Conservation (phyloP, 495 filamentous ascomycete species). For the Hypoxylon crocopeplum region DNA sequence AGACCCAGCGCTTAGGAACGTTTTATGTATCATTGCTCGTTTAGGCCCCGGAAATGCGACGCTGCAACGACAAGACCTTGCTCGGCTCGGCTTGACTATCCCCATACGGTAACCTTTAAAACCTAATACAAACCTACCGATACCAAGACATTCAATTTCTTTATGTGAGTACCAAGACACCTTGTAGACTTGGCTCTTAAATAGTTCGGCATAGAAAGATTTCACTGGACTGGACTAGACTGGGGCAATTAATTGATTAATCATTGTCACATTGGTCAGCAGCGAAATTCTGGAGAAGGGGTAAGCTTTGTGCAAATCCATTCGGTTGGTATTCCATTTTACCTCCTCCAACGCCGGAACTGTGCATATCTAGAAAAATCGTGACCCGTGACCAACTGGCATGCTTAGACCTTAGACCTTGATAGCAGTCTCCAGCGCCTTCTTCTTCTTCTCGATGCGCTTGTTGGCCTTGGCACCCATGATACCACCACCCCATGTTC, state of each 20-base stretch:
- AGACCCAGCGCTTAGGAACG: conserved; percentile 30
- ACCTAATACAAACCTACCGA: not conserved
- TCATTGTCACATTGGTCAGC: conserved; percentile 40
- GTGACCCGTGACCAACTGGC: conserved; percentile 35
- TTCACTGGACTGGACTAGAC: too few species aligned
- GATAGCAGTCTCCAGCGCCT: conserved; percentile 89
- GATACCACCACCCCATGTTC: conserved; percentile 99
- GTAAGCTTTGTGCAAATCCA: conserved; percentile 41
- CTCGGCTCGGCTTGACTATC: conserved; percentile 25
- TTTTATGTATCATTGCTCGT: conserved; percentile 27
- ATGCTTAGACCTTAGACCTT: conserved; percentile 83
- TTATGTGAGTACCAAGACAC: conserved; percentile 14
- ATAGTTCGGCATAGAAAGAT: conserved; percentile 11
- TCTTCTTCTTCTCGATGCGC: conserved; percentile 93
- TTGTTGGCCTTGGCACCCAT: conserved; percentile 98
- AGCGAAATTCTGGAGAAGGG: conserved; percentile 36
- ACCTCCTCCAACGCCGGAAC: conserved; percentile 46
- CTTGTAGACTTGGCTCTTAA: conserved; percentile 16
- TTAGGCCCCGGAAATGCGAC: conserved; percentile 18
- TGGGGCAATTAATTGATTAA: conserved; percentile 11
- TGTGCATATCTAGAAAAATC: conserved; percentile 37
- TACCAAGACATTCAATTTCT: conserved; percentile 12
- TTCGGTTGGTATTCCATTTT: conserved; percentile 46
- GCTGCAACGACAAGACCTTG: conserved; percentile 19
- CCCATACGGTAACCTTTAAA: conserved; percentile 23